These are phyloP conservation scores for Solanum lycopersicoides DNA, from an alignment of 257 asterid species.

Conservation along the genomic window DNA sequence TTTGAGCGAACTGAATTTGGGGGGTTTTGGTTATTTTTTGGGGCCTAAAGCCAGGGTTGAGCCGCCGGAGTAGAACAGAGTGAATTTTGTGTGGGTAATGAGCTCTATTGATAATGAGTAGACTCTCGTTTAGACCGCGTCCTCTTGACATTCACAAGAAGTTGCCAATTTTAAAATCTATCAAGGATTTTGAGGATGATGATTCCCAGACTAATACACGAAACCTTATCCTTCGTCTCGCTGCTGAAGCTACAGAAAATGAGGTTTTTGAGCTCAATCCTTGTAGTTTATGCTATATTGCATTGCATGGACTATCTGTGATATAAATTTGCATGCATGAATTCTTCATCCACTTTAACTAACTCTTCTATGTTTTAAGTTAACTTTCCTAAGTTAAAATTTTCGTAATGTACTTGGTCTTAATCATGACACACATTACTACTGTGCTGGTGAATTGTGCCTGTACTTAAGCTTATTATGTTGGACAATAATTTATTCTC, in stretches of 20 bases:
- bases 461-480: neutral
- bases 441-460: neutral
- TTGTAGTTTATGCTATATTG: neutral
- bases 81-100: conserved; percentile 9
- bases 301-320: neutral
- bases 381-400: neutral
- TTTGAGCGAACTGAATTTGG: neutral
- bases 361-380: neutral
- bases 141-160: conserved; percentile 96
- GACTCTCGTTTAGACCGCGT: conserved; percentile 97
- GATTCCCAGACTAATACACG: conserved; percentile 80
- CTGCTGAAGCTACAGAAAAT: conserved; percentile 52
- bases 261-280: neutral
- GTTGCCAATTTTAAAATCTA: conserved; percentile 85
- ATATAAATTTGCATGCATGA: neutral
- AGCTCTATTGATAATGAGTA: conserved; percentile 75
- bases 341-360: neutral
- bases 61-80: conserved; percentile 1
- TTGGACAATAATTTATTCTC: neutral
- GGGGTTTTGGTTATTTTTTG: neutral
- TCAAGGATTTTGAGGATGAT: conserved; percentile 96
- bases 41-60: neutral
- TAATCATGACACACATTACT: neutral
- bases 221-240: conserved; percentile 71
- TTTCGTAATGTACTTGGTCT: neutral